These are phyloP conservation scores for Jamesozyma hellenica DNA, from an alignment of 805 yeast species.

Conservation along the genomic window DNA sequence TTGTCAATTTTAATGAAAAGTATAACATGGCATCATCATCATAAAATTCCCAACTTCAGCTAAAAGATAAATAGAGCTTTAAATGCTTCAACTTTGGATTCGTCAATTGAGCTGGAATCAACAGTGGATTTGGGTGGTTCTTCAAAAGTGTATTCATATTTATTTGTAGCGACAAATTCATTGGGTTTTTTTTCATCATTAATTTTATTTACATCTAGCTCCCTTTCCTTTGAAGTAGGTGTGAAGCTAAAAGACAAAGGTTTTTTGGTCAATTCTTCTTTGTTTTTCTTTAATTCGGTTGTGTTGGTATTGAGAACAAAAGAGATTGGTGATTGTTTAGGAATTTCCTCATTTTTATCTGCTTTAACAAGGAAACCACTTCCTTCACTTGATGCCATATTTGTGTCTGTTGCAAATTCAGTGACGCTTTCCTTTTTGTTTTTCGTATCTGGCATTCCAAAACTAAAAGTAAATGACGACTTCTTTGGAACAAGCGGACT, in stretches of 20 bases:
- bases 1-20: too few species aligned
- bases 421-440: too few species aligned
- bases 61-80: slow-evolving; percentile 18
- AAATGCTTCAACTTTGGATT: slow-evolving; percentile 15
- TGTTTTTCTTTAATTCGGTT: too few species aligned
- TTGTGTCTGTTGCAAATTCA: too few species aligned
- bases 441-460: background rate
- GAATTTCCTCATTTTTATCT: background rate
- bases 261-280: too few species aligned
- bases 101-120: slow-evolving; percentile 9
- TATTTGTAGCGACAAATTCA: background rate
- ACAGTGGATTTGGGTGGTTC: slow-evolving; percentile 13
- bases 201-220: too few species aligned
- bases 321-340: background rate
- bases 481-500: slow-evolving; percentile 3
- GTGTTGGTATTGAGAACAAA: background rate
- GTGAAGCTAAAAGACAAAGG: too few species aligned
- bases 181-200: too few species aligned
- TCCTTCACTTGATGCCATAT: too few species aligned
- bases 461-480: slow-evolving; percentile 8
- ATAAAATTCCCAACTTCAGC: background rate
- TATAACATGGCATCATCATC: too few species aligned
- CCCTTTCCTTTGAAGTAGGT: too few species aligned
- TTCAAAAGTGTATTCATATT: slow-evolving; percentile 14
- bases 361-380: too few species aligned